phyloP scores from a whole-genome alignment of 2,329 filamentous ascomycete genomes.

The Xylariales sp. region DNA sequence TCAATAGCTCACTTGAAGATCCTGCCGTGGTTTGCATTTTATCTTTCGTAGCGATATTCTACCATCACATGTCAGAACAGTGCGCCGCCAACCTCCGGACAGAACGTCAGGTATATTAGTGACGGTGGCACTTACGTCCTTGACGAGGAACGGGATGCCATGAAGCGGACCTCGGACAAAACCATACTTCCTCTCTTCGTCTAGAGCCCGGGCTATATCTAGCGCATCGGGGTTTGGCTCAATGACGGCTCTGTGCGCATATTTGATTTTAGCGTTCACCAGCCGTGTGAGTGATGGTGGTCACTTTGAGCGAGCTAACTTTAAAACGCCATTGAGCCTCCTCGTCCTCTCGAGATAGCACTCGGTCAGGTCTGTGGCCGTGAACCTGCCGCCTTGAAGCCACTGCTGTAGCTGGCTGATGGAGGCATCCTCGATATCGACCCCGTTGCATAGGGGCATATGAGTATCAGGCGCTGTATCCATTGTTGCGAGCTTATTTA shows the following conservation, averaged over 20 bases:
- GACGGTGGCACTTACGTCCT: conserved; percentile 59
- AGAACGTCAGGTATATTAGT: neutral
- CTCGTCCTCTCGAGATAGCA: conserved; percentile 34
- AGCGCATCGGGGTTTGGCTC: conserved; percentile 76
- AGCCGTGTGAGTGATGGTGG: neutral
- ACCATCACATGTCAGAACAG: conserved; percentile 8
- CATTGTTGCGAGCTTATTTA: conserved; percentile 18
- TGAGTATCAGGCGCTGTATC: conserved; percentile 11
- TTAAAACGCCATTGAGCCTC: conserved; percentile 28
- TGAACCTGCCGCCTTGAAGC: conserved; percentile 29
- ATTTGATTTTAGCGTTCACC: neutral
- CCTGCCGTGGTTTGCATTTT: conserved; percentile 80
- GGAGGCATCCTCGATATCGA: conserved; percentile 38
- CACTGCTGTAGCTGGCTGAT: conserved; percentile 34
- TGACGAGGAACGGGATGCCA: conserved; percentile 80
- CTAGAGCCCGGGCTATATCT: conserved; percentile 68
- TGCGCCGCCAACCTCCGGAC: neutral
- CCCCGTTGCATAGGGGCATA: conserved; percentile 30
- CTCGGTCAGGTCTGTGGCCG: conserved; percentile 27
- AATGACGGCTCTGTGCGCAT: conserved; percentile 62
- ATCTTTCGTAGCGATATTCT: conserved; percentile 74
- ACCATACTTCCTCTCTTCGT: conserved; percentile 68
- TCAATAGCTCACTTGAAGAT: conserved; percentile 24
- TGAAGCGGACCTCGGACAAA: conserved; percentile 74
- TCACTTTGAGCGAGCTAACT: conserved; percentile 8